Evolutionary conservation across 2,329 filamentous ascomycete genomes (phyloP).

Genomic region (Plenodomus tracheiphilus): DNA sequence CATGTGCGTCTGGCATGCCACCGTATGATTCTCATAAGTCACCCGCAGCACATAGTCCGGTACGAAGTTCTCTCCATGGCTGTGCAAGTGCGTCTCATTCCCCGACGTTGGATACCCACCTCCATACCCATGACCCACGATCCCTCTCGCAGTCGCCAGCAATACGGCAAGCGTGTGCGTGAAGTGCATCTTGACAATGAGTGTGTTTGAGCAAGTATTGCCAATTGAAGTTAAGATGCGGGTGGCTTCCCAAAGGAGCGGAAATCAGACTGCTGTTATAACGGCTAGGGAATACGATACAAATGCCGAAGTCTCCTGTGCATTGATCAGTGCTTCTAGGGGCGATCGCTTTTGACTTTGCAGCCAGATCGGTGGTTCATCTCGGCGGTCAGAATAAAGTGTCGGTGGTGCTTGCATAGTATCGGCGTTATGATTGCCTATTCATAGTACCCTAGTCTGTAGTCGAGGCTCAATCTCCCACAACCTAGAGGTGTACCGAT

Average conservation of each 20-base stretch:
- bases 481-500: not conserved
- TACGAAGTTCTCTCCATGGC: slow-evolving; percentile 22
- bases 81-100: not conserved
- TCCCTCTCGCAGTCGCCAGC: not conserved
- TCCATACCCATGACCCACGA: not conserved
- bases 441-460: not conserved
- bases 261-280: not conserved
- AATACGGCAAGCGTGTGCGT: slow-evolving; percentile 1
- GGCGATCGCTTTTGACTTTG: not conserved
- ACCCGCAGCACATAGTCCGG: slow-evolving; percentile 56
- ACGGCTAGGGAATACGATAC: not conserved
- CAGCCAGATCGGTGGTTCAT: not conserved
- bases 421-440: not conserved
- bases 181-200: slow-evolving; percentile 1
- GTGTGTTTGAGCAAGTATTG: not conserved
- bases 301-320: not conserved
- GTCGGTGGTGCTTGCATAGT: not conserved
- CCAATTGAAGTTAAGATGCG: not conserved
- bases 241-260: not conserved
- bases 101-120: not conserved
- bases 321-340: not conserved
- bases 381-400: not conserved
- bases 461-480: not conserved
- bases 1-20: slow-evolving; percentile 52
- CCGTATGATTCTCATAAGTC: slow-evolving; percentile 46